These are phyloP conservation scores for Centrapalus pauciflorus DNA, from an alignment of 129 eudicot species.

Conservation along the genomic window DNA sequence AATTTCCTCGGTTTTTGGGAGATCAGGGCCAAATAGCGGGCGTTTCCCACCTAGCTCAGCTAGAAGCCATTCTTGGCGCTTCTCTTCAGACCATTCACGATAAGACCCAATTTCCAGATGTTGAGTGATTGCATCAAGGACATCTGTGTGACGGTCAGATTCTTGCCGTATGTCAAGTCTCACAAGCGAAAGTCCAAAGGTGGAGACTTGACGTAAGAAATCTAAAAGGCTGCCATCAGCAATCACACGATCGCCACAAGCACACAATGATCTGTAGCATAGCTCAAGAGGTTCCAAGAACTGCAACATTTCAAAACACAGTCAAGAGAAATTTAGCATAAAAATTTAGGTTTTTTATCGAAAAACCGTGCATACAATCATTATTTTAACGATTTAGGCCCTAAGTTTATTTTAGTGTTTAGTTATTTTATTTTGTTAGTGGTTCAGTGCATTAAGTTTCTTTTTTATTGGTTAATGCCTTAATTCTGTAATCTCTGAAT, in stretches of 20 bases:
- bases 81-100: conserved; percentile 86
- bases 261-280: conserved; percentile 88
- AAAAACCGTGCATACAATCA: too few species aligned
- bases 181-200: conserved; percentile 92
- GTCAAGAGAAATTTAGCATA: conserved; percentile 1
- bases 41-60: conserved; percentile 85
- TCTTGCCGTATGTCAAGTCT: conserved; percentile 96
- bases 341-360: too few species aligned
- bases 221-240: conserved; percentile 98
- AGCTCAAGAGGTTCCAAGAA: conserved; percentile 97
- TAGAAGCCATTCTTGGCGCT: conserved; percentile 89
- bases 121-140: conserved; percentile 85
- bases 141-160: conserved; percentile 92
- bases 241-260: conserved; percentile 87
- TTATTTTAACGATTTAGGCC: too few species aligned
- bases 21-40: conserved; percentile 90
- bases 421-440: too few species aligned
- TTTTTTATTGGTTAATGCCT: too few species aligned
- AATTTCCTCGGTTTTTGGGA: conserved; percentile 85
- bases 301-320: conserved; percentile 33
- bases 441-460: too few species aligned
- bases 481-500: too few species aligned
- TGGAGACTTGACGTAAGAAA: conserved; percentile 89
- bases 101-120: conserved; percentile 93
- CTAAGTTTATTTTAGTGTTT: too few species aligned